Base-by-base conservation (phyloP, 2,329 filamentous ascomycete species). In the Fusarium sambucinum region DNA sequence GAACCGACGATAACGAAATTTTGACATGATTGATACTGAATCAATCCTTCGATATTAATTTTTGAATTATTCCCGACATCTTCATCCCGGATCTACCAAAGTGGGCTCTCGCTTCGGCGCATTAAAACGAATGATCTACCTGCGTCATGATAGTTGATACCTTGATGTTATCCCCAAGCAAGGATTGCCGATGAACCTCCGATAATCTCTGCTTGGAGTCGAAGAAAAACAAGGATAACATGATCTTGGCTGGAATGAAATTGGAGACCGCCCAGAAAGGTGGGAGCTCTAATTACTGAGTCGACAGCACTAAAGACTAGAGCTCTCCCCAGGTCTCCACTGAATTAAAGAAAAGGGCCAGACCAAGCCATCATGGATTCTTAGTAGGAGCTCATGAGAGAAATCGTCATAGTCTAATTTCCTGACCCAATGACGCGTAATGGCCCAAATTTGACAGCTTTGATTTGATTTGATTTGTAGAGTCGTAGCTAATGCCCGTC, bases 221-320 rank as follows among this genome's bases (percentile, higher is more conserved):
- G 30, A 50, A 14, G 46, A 55, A 59, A 69, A 63, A 48, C 66
- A 69, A 66, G 66, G 57, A 70, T 70, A 38, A 10, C 21, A 27
- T 47, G 12, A 30, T 58, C 62, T 63, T 70, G 62, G 66, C 66
- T 70, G 66, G 66, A 70, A 70, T 70, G 62, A 38, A 44, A 50
- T 27, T 55, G 42, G 46, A 62, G 55, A 51, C 23, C 30, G 45
- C 37, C 29, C 16, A 32, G 32, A 35, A 14, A 44, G 45, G 32
- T 62, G 40, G 44, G 40, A 62, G 62, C 55, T 66, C 30, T 35
- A 46, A 29, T 47, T 47, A 29, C 46, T 59, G 42, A 32, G 46
- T 42, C 47, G 35, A 19, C 35, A 55, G 46, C 35, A 40, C 40
- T 62, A 51, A 51, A 51, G 21, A 40, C 47, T 51, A 51, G 32